Conservation (phyloP, 2,329 filamentous ascomycete species). For the Pseudogymnoascus pannorum region DNA sequence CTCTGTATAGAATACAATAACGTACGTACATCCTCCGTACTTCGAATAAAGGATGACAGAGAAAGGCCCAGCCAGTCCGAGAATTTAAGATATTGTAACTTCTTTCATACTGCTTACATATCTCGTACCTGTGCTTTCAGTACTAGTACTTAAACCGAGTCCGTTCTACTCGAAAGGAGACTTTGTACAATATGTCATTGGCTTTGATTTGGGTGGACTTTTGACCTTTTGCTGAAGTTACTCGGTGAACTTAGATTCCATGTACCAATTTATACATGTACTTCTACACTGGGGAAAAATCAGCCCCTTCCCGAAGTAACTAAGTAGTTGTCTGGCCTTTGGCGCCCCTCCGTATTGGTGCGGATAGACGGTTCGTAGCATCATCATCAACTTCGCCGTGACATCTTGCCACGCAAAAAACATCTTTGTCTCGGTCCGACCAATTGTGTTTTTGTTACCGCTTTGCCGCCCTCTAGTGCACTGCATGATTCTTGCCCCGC, state of each 20-base stretch:
- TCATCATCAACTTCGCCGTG: slow-evolving; percentile 3
- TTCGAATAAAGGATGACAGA: neutral
- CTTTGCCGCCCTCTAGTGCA: slow-evolving; percentile 6
- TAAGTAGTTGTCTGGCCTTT: neutral
- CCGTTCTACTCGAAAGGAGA: neutral
- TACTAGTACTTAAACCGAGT: neutral
- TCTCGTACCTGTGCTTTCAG: neutral
- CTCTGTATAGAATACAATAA: neutral
- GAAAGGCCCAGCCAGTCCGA: neutral
- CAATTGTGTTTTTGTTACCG: slow-evolving; percentile 4
- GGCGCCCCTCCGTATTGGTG: slow-evolving; percentile 1
- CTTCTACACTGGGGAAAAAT: neutral
- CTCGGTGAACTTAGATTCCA: neutral
- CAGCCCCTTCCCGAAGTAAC: neutral
- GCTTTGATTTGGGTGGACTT: neutral
- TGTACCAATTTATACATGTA: neutral
- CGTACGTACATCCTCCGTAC: neutral
- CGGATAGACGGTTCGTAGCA: neutral
- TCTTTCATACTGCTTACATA: neutral
- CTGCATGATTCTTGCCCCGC: slow-evolving; percentile 2
- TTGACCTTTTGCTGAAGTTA: neutral
- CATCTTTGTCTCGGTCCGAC: neutral
- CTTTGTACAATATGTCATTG: neutral
- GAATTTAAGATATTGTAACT: neutral
- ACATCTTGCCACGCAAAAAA: slow-evolving; percentile 5